Conservation (phyloP, 176 grass and related monocot species). For the Paspalum notatum region DNA sequence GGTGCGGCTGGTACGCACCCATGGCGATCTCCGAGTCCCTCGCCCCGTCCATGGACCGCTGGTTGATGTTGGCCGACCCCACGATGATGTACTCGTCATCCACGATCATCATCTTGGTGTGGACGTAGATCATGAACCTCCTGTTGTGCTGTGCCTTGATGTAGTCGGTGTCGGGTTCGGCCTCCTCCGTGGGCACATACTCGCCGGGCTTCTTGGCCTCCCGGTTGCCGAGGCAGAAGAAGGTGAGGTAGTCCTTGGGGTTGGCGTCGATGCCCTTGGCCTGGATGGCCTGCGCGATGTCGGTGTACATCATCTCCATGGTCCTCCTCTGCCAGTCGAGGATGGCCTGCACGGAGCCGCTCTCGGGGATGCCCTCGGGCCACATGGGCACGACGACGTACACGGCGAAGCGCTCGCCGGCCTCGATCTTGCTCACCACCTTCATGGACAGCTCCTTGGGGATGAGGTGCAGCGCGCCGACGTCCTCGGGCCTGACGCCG, state of each 20-base stretch:
- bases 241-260: slow-evolving; percentile 85
- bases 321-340: slow-evolving; percentile 88
- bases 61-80: slow-evolving; percentile 90
- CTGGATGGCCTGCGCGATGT: slow-evolving; percentile 68
- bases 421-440: slow-evolving; percentile 84
- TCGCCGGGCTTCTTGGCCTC: slow-evolving; percentile 69
- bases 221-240: slow-evolving; percentile 90
- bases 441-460: slow-evolving; percentile 94
- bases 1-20: slow-evolving; percentile 71
- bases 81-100: slow-evolving; percentile 96
- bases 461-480: slow-evolving; percentile 83
- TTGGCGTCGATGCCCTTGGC: slow-evolving; percentile 72
- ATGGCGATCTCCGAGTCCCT: slow-evolving; percentile 88
- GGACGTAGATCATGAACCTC: slow-evolving; percentile 98
- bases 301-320: slow-evolving; percentile 95
- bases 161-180: slow-evolving; percentile 68
- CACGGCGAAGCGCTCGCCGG: slow-evolving; percentile 67
- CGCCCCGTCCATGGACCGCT: slow-evolving; percentile 88
- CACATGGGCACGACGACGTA: slow-evolving; percentile 96
- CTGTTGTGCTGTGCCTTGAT: slow-evolving; percentile 73
- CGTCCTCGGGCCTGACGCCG: slow-evolving; percentile 64
- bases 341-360: slow-evolving; percentile 90
- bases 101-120: slow-evolving; percentile 97
- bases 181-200: slow-evolving; percentile 63
- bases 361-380: slow-evolving; percentile 91